Percentiles rank a stretch among this genome's conserved stretches.
These are phyloP conservation scores for Cercospora beticola DNA, from an alignment of 2,329 filamentous ascomycete species.

Conservation along the genomic window DNA sequence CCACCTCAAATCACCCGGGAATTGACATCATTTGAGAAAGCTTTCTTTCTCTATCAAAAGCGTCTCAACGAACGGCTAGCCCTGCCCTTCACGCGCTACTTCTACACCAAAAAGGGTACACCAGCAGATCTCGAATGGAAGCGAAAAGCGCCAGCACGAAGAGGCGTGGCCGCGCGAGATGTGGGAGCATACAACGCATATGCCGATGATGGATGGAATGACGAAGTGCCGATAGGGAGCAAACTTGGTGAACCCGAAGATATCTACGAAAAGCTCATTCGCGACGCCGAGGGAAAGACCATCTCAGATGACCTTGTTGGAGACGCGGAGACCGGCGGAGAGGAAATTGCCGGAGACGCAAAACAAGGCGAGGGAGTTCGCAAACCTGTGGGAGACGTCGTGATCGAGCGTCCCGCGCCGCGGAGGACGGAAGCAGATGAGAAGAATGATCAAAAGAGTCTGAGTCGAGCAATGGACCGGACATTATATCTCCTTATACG, in stretches of 20 bases:
- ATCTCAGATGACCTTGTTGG: constrained; percentile 51
- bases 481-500: constrained; percentile 88
- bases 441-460: constrained; percentile 69
- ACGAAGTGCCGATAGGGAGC: constrained; percentile 79
- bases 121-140: constrained; percentile 86
- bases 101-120: constrained; percentile 93
- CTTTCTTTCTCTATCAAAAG: constrained; percentile 96
- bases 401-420: constrained; percentile 66
- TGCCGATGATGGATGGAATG: constrained; percentile 77
- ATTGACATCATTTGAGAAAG: constrained; percentile 82
- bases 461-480: constrained; percentile 75
- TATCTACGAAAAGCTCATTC: constrained; percentile 67
- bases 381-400: constrained; percentile 28
- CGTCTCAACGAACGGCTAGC: constrained; percentile 90
- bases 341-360: constrained; percentile 45
- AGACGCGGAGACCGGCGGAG: constrained; percentile 43
- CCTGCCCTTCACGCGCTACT: constrained; percentile 81
- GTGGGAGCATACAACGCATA: constrained; percentile 81
- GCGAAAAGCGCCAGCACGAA: constrained; percentile 73
- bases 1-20: constrained; percentile 82
- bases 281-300: constrained; percentile 64
- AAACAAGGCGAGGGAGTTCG: constrained; percentile 29
- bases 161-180: constrained; percentile 71
- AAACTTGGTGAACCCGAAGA: constrained; percentile 62
- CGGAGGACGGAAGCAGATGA: constrained; percentile 76